Base-by-base conservation (phyloP, 345 rosid genomes). In the Litchi chinensis region DNA sequence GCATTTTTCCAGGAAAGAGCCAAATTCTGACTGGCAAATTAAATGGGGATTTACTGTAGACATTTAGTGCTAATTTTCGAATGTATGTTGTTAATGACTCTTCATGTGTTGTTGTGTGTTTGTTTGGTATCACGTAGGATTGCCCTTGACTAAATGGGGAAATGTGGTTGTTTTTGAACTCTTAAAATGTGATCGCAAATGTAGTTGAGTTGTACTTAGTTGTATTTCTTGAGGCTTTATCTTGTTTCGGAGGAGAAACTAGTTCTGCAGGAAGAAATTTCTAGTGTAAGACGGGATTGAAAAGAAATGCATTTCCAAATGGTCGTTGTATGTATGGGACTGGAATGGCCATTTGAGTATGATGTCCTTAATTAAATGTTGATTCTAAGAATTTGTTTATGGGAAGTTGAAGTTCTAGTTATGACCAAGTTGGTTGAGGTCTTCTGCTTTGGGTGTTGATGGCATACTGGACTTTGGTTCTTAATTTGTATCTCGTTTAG, bases 1-100 rank as follows among this genome's bases (percentile, higher is more conserved):
- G 56, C 56, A 60, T 43, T 74, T 74, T 74, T 74, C 11, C 5
- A 62, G 69, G 77, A 44, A 71, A 11, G 44, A 71, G 18, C 3
- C 41, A 13, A 2, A 22, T n/a, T 8, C 41, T 8, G 8, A 41
- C 57, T n/a, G 10, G n/a, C 46, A 43, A 74, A 62, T 63, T 74
- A 13, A 40, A 74, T 43, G 56, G 46, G 10, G 18, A 64, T 46
- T 26, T 26, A 46, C 11, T 46, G 10, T 63, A 10, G 24, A 26
- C 65, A 15, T 43, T 26, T 19, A 44, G 32, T 59, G 64, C 52
- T 6, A 24, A 73, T n/a, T 57, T n/a, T 11, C 22, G 8, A 64
- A 40, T 59, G 22, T 43, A 59, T 40, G 10, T 44, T 18, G 43
- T 16, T 64, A 18, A 8, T 0, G 44, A 16, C 59, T 0, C 8